Conservation (phyloP, 169 alveolate species). For the Eimeria maxima region DNA sequence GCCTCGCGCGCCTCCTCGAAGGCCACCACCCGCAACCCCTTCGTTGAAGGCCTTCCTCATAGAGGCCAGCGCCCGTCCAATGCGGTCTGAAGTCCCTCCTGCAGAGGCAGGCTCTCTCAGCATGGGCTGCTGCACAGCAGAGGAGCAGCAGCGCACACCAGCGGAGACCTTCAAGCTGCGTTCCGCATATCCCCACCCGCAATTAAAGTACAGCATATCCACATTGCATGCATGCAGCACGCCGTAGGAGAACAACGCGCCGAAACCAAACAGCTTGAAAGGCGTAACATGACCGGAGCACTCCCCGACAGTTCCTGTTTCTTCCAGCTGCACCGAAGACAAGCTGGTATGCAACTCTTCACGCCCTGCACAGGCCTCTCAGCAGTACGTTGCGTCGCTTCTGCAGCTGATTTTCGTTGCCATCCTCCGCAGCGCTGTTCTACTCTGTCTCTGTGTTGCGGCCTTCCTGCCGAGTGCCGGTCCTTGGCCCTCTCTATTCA, state of each 20-base stretch:
- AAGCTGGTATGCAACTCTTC: background rate
- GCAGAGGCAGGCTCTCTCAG: background rate
- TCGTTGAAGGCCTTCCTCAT: conserved; percentile 48
- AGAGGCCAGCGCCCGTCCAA: conserved; percentile 33
- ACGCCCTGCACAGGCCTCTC: background rate
- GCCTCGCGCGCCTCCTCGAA: conserved; percentile 22
- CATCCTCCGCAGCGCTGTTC: background rate
- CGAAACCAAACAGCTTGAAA: background rate
- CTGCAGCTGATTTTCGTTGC: background rate
- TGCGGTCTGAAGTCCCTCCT: conserved; percentile 54
- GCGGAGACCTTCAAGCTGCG: conserved; percentile 23
- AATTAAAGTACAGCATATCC: background rate
- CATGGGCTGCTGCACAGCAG: conserved; percentile 61
- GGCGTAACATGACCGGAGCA: background rate
- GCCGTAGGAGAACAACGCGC: background rate
- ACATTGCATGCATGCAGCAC: background rate
- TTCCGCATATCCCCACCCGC: background rate
- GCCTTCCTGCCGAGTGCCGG: background rate
- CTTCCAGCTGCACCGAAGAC: background rate
- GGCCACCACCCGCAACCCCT: background rate
- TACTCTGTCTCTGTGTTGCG: background rate
- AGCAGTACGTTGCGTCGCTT: background rate
- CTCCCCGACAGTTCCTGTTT: background rate
- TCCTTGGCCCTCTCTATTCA: background rate
- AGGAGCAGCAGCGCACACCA: conserved; percentile 51